phyloP scores from a whole-genome alignment of 176 grass and related monocot species.

The Carex kokanica region DNA sequence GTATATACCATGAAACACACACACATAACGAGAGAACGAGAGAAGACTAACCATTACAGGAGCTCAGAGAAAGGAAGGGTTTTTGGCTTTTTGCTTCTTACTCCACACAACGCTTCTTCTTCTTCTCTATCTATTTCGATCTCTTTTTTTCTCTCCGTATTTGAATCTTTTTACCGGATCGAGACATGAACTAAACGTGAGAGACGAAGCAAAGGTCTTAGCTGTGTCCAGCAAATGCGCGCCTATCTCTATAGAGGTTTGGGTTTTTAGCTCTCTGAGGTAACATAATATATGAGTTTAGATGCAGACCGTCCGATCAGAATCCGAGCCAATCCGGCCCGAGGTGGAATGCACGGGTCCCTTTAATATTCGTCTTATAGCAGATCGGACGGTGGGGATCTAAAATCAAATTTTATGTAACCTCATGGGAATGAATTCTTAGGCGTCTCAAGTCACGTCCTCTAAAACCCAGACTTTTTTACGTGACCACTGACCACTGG shows the following conservation, averaged over 20 bases:
- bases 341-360: no score
- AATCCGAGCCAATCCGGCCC: no score
- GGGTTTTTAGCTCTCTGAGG: not conserved
- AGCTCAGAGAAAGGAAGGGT: not conserved
- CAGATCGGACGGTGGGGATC: no score
- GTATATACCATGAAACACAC: not conserved
- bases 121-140: not conserved
- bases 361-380: no score
- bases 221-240: conserved; percentile 10
- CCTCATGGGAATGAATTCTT: no score
- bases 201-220: not conserved
- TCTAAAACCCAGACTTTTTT: not conserved
- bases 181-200: conserved; percentile 9
- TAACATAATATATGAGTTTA: not conserved
- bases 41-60: conserved; percentile 12
- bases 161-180: not conserved
- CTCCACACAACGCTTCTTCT: not conserved
- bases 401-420: no score
- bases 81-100: conserved; percentile 2
- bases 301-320: not conserved
- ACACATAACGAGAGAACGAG: not conserved
- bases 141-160: not conserved
- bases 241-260: not conserved
- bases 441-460: not conserved
- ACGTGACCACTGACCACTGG: not conserved